Evolutionary conservation across 352 stramenopile species (phyloP), one percentile per base, ranked within the genome.

Genomic region (Pythium folliculosum): DNA sequence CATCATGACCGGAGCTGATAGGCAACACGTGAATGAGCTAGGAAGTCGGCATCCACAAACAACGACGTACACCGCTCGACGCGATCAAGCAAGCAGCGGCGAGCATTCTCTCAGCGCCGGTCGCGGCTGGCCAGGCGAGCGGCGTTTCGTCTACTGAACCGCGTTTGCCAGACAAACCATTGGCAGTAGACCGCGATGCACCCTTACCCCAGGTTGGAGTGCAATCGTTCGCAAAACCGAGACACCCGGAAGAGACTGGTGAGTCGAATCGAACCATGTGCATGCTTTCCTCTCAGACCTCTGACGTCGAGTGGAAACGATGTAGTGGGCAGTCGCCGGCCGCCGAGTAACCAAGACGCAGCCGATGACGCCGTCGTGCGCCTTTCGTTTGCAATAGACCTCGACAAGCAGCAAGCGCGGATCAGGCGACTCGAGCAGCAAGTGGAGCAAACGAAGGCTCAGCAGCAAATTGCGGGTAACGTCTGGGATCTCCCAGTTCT

Each of bases 341-440:
- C 43, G 5, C 17, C 30, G 16, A 51, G 32, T 6, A 73, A 73
- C n/a, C 67, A 74, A 35, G 56, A 69, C 5, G 9, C 48, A 23
- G 21, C 48, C 16, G 51, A 48, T 1, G 67, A 73, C 22, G 66
- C 53, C 5, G n/a, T 70, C 12, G 57, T 54, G 6, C 54, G 55
- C 32, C 45, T 73, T 3, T 30, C 45, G 5, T 47, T 53, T 47
- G 59, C 44, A 0, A 56, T 75, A 17, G 63, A 74, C 27, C 30
- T 78, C 10, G 66, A 76, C 32, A 62, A 75, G 27, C 72, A 78
- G 43, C 64, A 76, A 19, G 51, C 65, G n/a, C 58, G 66, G 1
- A 67, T 78, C n/a, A 62, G 69, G 37, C 56, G 59, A 37, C 52
- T 78, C 5, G 23, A 76, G 59, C 59, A 70, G n/a, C 49, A 73